Conservation (phyloP, 306 rosid species). For the Fragaria ananassa region DNA sequence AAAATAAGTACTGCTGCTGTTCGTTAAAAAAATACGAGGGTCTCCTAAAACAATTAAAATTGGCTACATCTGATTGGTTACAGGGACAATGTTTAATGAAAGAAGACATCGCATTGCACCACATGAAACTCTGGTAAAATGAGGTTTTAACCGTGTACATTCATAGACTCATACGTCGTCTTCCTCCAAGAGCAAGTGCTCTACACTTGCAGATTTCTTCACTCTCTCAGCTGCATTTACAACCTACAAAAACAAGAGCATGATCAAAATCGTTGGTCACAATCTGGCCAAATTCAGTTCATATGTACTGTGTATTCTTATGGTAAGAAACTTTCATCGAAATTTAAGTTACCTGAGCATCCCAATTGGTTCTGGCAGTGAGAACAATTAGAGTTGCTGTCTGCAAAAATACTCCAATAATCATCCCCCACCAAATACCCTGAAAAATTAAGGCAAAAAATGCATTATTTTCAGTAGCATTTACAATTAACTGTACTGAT, state of each 20-base stretch:
- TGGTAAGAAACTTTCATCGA: neutral
- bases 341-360: conserved; percentile 43
- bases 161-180: conserved; percentile 11
- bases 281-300: neutral
- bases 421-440: conserved; percentile 85
- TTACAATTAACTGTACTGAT: neutral
- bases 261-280: neutral
- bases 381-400: conserved; percentile 50
- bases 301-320: neutral
- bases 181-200: conserved; percentile 31
- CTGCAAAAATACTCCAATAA: conserved; percentile 68
- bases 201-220: conserved; percentile 43
- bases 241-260: conserved; percentile 35
- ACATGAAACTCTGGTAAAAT: neutral
- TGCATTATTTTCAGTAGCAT: neutral
- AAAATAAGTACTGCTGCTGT: neutral
- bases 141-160: neutral
- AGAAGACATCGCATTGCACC: neutral
- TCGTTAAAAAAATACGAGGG: neutral
- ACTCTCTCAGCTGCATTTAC: conserved; percentile 43
- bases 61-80: neutral
- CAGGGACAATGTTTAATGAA: neutral
- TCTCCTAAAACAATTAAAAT: neutral
- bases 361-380: conserved; percentile 64
- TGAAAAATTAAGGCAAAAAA: conserved; percentile 1